A percentile compares a stretch with the other conserved stretches of the same genome.
Evolutionary conservation across 345 rosid species (phyloP).

Genomic region (Rubroshorea leprosula): DNA sequence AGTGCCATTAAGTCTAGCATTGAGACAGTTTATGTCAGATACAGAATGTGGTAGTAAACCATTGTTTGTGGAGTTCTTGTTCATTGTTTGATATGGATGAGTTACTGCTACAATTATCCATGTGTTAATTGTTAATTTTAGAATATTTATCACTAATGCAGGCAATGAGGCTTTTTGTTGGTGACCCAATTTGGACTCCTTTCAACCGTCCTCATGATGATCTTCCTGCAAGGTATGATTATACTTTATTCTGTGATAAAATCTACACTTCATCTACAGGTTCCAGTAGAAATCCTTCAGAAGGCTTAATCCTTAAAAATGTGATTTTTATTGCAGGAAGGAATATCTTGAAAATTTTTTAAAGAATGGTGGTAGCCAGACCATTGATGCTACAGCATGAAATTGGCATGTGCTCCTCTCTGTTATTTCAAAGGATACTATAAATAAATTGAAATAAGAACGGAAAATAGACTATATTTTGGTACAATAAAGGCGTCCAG

Average conservation of each 20-base stretch:
- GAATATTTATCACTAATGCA: slow-evolving; percentile 18
- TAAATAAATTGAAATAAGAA: background rate
- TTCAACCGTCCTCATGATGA: slow-evolving; percentile 68
- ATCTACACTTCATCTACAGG: background rate
- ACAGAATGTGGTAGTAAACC: too few relatives aligned
- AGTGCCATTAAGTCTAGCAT: too few relatives aligned
- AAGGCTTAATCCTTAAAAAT: slow-evolving; percentile 6
- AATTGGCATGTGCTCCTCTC: background rate
- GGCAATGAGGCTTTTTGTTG: slow-evolving; percentile 75
- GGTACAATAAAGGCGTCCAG: background rate
- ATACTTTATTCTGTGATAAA: slow-evolving; percentile 2
- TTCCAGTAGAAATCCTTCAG: background rate
- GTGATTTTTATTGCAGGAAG: slow-evolving; percentile 45
- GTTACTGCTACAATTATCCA: too few relatives aligned
- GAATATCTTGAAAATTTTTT: slow-evolving; percentile 57
- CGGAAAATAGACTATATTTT: background rate
- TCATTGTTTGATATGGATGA: too few relatives aligned
- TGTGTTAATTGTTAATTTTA: too few relatives aligned
- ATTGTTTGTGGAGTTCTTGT: too few relatives aligned
- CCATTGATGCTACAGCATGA: slow-evolving; percentile 50
- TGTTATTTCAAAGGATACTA: too few relatives aligned
- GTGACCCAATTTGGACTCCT: slow-evolving; percentile 73
- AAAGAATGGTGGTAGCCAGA: slow-evolving; percentile 21
- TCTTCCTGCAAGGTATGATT: slow-evolving; percentile 51
- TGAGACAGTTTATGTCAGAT: too few relatives aligned